Evolutionary conservation across 345 rosid species (phyloP).

Genomic region (Bretschneidera sinensis): DNA sequence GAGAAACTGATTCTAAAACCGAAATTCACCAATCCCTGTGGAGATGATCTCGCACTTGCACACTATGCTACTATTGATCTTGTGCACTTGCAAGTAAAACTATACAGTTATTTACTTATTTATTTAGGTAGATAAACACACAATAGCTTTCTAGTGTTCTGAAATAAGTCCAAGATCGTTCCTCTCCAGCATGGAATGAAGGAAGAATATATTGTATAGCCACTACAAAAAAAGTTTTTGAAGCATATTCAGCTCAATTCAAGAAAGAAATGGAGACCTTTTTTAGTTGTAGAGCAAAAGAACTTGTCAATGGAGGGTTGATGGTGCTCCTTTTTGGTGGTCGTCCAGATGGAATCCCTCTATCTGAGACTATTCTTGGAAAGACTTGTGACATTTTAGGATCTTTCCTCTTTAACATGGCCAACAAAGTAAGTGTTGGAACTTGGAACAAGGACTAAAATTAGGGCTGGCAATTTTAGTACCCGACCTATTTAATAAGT

Average conservation of each 20-base stretch:
- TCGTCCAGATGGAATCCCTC: slow-evolving; percentile 8
- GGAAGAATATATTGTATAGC: slow-evolving; percentile 9
- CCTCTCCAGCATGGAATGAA: slow-evolving; percentile 12
- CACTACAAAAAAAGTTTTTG: not conserved
- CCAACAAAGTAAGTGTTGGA: not conserved
- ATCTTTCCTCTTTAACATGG: slow-evolving; percentile 13
- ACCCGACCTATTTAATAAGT: no score
- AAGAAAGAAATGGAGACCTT: slow-evolving; percentile 13
- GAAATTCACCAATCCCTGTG: no score
- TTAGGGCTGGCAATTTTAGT: no score
- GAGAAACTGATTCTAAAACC: no score
- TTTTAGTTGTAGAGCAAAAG: slow-evolving; percentile 19
- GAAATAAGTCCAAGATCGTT: not conserved
- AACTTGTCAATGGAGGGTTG: slow-evolving; percentile 22
- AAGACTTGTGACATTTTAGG: not conserved
- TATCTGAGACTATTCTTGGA: not conserved
- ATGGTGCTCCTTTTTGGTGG: not conserved
- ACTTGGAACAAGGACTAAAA: not conserved
- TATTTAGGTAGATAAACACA: no score
- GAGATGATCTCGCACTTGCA: no score
- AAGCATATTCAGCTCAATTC: slow-evolving; percentile 17
- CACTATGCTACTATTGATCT: no score
- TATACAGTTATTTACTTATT: no score
- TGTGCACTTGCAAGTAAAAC: no score
- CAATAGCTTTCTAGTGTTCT: not conserved